Evolutionary conservation across 768 basidiomycete genomes (phyloP).

Genomic region (Hebeloma cylindrosporum): DNA sequence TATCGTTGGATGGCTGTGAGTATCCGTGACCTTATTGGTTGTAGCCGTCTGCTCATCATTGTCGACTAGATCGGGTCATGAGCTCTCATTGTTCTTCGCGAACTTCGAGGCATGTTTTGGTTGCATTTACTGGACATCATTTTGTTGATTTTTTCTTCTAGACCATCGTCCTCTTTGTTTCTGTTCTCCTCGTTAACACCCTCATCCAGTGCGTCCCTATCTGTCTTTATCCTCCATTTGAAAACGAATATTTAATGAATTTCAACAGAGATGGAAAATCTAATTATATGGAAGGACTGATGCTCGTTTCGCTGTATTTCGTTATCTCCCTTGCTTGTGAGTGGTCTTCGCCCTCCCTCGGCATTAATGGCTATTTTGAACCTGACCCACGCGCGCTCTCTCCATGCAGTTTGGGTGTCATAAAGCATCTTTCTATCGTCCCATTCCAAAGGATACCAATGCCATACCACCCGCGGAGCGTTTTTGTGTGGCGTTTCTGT

Average conservation of each 20-base stretch:
- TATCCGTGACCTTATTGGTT: conserved; percentile 19
- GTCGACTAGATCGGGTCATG: conserved; percentile 55
- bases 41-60: conserved; percentile 2
- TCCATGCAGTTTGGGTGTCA: conserved; percentile 9
- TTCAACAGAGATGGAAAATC: conserved; percentile 71
- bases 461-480: too few species aligned
- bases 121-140: neutral
- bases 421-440: too few species aligned
- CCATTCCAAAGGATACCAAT: too few species aligned
- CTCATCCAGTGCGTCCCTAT: conserved; percentile 59
- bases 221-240: neutral
- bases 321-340: conserved; percentile 80
- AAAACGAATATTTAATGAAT: conserved; percentile 6
- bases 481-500: too few species aligned
- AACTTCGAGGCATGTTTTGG: conserved; percentile 67
- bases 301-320: conserved; percentile 70
- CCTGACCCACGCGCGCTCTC: too few species aligned
- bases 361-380: neutral
- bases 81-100: conserved; percentile 79
- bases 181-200: conserved; percentile 85
- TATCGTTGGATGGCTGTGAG: conserved; percentile 84
- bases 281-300: conserved; percentile 91
- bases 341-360: conserved; percentile 24
- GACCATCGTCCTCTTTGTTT: conserved; percentile 85
- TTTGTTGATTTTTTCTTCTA: conserved; percentile 25